Base-by-base conservation (phyloP, 2,329 filamentous ascomycete genomes). In the Botrytis galanthina region DNA sequence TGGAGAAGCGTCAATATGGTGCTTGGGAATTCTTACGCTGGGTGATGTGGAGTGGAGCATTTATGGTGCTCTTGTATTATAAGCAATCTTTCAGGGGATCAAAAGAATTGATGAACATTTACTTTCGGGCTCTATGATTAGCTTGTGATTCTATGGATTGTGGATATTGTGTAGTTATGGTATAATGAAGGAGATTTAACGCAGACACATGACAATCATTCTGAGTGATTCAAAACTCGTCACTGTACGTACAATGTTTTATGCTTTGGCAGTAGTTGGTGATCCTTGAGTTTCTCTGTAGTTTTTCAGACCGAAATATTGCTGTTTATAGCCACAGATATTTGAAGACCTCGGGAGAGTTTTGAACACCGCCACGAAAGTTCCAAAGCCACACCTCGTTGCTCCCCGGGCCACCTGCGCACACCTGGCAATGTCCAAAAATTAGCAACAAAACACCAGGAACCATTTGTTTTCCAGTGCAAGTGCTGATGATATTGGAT, bases 61-160 rank as follows among this genome's bases (percentile, higher is more conserved):
- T 48, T 68, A 66, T 9, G 46, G 54, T 72, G 71, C 71, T 68
- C 62, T 72, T 72, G 71, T 72, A 72, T 68, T 72, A 72, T 72
- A 68, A 72, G 44, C 68, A 60, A 46, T 61, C 62, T 68, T 71
- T 68, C 44, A 48, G 29, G 62, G 54, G 62, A 54, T 44, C 51
- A 72, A 68, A 59, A 72, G 62, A 72, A 72, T 68, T 59, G 37
- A 68, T 68, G 62, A 63, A 16, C 32, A 46, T 59, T 64, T 68
- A 46, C 51, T 64, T 72, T 67, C 16, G 22, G 44, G 48, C 37
- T 67, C 37, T 37, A 42, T 29, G 12, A 35, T 51, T 48, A 42
- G 48, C 48, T 44, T 68, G 66, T 57, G 66, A 57, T 57, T 54
- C 37, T 42, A 26, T n/a, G 39, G 37, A 26, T 68, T 29, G 66